Conservation (phyloP, 768 basidiomycete species). For the Sarcodon aspratus region DNA sequence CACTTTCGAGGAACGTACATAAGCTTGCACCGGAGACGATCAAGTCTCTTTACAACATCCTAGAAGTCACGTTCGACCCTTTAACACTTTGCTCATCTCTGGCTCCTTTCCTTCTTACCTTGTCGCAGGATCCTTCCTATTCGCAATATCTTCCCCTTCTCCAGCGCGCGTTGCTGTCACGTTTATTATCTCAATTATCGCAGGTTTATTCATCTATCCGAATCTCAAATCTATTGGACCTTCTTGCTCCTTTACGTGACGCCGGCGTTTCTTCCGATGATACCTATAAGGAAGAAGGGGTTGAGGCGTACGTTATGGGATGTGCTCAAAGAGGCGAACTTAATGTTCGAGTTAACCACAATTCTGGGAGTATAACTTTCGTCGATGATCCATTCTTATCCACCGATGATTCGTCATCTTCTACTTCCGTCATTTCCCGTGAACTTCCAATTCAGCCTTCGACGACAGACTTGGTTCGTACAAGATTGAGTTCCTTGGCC, state of each 20-base stretch:
- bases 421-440: constrained; percentile 18
- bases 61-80: constrained; percentile 92
- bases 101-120: constrained; percentile 61
- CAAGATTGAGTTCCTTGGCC: constrained; percentile 70
- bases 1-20: constrained; percentile 75
- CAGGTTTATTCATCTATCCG: constrained; percentile 88
- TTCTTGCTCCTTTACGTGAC: constrained; percentile 66
- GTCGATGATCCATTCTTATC: constrained; percentile 62
- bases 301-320: constrained; percentile 90
- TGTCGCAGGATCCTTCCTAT: constrained; percentile 47
- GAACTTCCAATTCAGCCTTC: constrained; percentile 55
- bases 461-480: constrained; percentile 60
- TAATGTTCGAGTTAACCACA: constrained; percentile 80
- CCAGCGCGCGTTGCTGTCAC: constrained; percentile 83
- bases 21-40: constrained; percentile 65
- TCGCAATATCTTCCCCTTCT: constrained; percentile 82
- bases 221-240: constrained; percentile 62
- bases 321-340: constrained; percentile 84
- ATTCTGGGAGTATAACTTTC: constrained; percentile 75
- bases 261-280: constrained; percentile 32
- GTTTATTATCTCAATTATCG: constrained; percentile 82
- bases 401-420: constrained; percentile 22
- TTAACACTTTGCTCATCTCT: constrained; percentile 71
- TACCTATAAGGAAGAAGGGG: constrained; percentile 58
- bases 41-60: constrained; percentile 72